Base-by-base conservation (phyloP, 495 filamentous ascomycete species). In the Pseudoneurospora amorphoporcata region DNA sequence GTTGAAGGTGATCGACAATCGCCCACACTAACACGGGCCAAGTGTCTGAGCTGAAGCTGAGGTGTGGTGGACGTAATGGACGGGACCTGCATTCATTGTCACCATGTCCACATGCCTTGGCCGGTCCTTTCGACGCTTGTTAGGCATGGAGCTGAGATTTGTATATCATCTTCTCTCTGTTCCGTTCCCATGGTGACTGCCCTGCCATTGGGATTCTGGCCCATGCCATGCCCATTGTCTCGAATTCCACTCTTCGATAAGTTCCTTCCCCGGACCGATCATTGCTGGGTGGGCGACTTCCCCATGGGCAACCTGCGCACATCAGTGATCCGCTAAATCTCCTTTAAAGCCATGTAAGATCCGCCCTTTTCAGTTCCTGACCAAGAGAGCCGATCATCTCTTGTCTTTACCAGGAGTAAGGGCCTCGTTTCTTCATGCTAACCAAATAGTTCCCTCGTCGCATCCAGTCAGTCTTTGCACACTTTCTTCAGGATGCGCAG, bases 401-500 rank as follows among this genome's bases (percentile, higher is more conserved):
- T 35, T 35, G 53, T 61, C 53, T 61, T 32, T 29, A 58, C 19
- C 19, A 29, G 47, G 47, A 58, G 19, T 12, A 70, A 69, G 71
- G 39, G 42, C 69, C 68, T 53, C 68, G 10, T 71, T 38, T 45
- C 69, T 70, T 73, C 69, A 61, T 61, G 29, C 29, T 61, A 16
- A 61, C 14, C 53, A 35, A 14, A 35, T 35, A 61, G 53, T 61
- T 61, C 29, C 19, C 53, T 61, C 29, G 29, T 8, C 29, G 53
- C 53, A 61, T 61, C 29, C 72, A 68, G 69, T 73, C 72, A 73
- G 47, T 73, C 72, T 47, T 71, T 39, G 35, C 32, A 53, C 29
- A 14, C 23, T 71, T 53, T 53, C 72, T 68, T 40, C 53, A 71
- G 45, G 68, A 73, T 73, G 72, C 72, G 72, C 69, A 73, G 72